Conservation (phyloP, 805 yeast species). For the Candida sakaeoensis region DNA sequence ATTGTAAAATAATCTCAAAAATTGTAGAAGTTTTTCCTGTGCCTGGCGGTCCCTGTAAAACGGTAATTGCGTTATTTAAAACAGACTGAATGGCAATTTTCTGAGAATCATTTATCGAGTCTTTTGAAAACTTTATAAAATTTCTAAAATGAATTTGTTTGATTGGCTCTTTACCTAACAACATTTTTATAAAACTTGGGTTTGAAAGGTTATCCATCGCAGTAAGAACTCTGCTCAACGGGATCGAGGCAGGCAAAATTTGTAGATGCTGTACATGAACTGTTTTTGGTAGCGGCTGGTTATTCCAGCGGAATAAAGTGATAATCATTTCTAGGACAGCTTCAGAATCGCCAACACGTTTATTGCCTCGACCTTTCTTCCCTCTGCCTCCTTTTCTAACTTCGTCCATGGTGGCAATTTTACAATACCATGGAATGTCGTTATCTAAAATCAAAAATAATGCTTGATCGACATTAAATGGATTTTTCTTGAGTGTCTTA, state of each 20-base stretch:
- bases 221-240: constrained; percentile 57
- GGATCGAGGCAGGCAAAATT: constrained; percentile 60
- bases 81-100: constrained; percentile 54
- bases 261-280: constrained; percentile 34
- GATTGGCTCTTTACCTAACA: constrained; percentile 53
- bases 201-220: constrained; percentile 62
- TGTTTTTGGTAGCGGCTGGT: constrained; percentile 46
- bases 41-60: constrained; percentile 66
- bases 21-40: constrained; percentile 45
- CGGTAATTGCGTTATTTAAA: constrained; percentile 47
- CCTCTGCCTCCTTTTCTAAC: constrained; percentile 19
- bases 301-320: constrained; percentile 60
- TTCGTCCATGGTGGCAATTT: constrained; percentile 38
- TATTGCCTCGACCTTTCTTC: constrained; percentile 21
- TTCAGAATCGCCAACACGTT: constrained; percentile 11
- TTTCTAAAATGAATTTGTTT: constrained; percentile 56
- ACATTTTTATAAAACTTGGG: constrained; percentile 48
- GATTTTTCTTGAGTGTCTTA: constrained; percentile 51
- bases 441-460: constrained; percentile 51
- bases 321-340: constrained; percentile 40
- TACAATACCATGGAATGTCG: constrained; percentile 57
- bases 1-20: constrained; percentile 46
- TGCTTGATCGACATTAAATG: constrained; percentile 57
- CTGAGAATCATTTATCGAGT: constrained; percentile 56
- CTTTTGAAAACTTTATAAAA: constrained; percentile 45